Base-by-base conservation (phyloP, 2,329 filamentous ascomycete genomes). In the Hypoxylon sp. region DNA sequence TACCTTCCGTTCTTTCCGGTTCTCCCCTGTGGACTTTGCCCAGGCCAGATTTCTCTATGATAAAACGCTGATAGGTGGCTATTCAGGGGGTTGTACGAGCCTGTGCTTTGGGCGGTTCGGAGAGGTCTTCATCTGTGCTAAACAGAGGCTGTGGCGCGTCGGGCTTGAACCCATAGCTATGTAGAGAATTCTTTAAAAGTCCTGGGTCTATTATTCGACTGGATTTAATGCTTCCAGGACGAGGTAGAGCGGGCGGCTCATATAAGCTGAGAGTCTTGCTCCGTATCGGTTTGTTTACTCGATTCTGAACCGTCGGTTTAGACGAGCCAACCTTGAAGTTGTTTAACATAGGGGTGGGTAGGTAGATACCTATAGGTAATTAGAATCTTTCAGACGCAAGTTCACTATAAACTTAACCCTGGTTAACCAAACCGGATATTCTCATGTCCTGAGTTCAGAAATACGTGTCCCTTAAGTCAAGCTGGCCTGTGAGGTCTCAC, bases 71-170 rank as follows among this genome's bases (percentile, higher is more conserved):
- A n/a, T n/a, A n/a, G n/a, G 62, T 46, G n/a, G 14, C 49, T 14
- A 9, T 12, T 8, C 4, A 78, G 78, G 76, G 5, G 81, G 80
- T 2, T 80, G 81, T 16, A 78, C 81, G 1, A 82, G 78, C 46
- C 79, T 85, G 52, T 82, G 78, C 62, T 83, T 84, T 59, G 80
- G 81, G 0, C 74, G 64, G 4, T 65, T 73, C 3, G 76, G 76
- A n/a, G 81, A 81, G 67, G 58, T 85, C 46, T 84, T 85, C 61
- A 67, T 85, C 9, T 79, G 84, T 53, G 80, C 83, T 3, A 82
- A 83, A 64, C 77, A 81, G 67, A 79, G 73, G 50, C 70, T 85
- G 12, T 85, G 80, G 79, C 75, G 76, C 56, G 70, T 83, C 18
- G 75, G 79, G 51, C 63, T 84, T 12, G 58, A 46, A 46, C 16